A percentile compares a stretch with the other conserved stretches of the same genome.
phyloP scores from a whole-genome alignment of 441 rosid genomes.

The Codiaeum variegatum region DNA sequence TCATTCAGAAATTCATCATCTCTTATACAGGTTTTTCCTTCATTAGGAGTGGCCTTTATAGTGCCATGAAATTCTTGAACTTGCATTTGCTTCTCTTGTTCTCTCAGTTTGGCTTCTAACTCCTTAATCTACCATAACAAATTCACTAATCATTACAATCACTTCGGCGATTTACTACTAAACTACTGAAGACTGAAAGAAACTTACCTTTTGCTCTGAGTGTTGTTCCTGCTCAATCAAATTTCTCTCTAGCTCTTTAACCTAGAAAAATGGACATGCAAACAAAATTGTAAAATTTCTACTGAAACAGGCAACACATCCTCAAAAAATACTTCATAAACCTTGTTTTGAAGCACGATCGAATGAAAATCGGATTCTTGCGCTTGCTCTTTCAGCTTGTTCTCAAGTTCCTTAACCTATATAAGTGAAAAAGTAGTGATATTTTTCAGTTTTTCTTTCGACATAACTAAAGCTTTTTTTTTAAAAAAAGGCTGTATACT shows the following conservation, averaged over 20 bases:
- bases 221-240: slow-evolving; percentile 52
- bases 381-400: slow-evolving; percentile 53
- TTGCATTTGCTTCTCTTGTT: slow-evolving; percentile 57
- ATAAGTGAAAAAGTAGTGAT: slow-evolving; percentile 11
- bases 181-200: neutral
- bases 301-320: slow-evolving; percentile 6
- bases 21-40: slow-evolving; percentile 37
- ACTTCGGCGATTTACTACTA: neutral
- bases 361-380: slow-evolving; percentile 52
- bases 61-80: slow-evolving; percentile 35
- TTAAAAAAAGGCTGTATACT: no score
- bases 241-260: slow-evolving; percentile 62
- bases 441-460: slow-evolving; percentile 9
- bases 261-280: slow-evolving; percentile 30
- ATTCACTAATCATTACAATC: neutral
- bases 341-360: slow-evolving; percentile 56
- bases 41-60: slow-evolving; percentile 42
- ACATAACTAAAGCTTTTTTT: neutral
- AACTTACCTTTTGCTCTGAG: slow-evolving; percentile 55
- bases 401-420: slow-evolving; percentile 74
- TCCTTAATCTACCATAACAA: slow-evolving; percentile 57
- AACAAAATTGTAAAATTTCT: neutral
- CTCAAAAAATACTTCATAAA: slow-evolving; percentile 17
- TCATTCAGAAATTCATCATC: slow-evolving; percentile 48
- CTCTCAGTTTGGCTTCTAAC: slow-evolving; percentile 66